Base-by-base conservation (phyloP, 106 monocot species). In the Dendrobium chrysotoxum region DNA sequence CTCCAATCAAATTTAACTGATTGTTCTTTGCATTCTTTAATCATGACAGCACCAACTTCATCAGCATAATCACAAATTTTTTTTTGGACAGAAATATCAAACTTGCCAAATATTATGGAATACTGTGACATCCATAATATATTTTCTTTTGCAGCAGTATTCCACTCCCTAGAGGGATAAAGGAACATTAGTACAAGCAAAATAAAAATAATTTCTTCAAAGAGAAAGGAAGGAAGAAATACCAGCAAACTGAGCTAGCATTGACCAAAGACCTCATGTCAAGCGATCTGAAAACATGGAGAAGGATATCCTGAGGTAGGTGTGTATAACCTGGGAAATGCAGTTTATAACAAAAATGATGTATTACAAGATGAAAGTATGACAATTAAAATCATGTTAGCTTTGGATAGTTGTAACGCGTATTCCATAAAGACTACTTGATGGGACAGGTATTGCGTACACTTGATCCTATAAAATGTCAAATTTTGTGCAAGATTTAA, bases 251-350 rank as follows among this genome's bases (percentile, higher is more conserved):
- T 57, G 50, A 85, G 82, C 91, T 81, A 17, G 76, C 89, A 76
- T 79, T 58, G 42, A 85, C 88, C 72, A 94, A 79, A 25, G 94
- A 92, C 40, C 81, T 85, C 76, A 92, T 21, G 61, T 94, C 94
- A 57, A 94, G 80, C 83, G 85, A 94, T 77, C 90, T 87, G 82
- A 94, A 94, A 28, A 92, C 66, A 74, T 82, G 85, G 55, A 87
- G 28, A 82, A 94, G 88, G 28, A 91, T 66, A 85, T 94, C 94
- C 44, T 82, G 78, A 41, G 89, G 90, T 25, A 94, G 78, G 35
- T 88, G 70, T 25, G 77, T 76, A 17, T 79, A 83, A 58, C 80
- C 94, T 91, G 80, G 8, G 5, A 74, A 42, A 41, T 74, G 13
- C 20, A 40, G 41, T 42, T 41, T 20, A 74, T 74, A 42, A 74